Conservation (phyloP, 176 grass and related monocot species). For the Avena insularis region DNA sequence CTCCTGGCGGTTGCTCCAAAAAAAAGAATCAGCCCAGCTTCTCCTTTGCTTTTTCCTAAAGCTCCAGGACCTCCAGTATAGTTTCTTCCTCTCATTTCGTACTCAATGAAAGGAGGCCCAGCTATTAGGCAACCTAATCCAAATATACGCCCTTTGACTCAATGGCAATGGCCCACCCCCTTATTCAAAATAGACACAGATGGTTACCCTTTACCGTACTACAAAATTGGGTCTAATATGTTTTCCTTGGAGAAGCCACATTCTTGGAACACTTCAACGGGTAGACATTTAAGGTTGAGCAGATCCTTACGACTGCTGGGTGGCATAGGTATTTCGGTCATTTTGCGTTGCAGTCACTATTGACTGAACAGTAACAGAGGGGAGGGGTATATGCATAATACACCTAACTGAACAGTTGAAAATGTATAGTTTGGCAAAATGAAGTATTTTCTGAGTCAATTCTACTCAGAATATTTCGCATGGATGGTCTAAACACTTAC, state of each 20-base stretch:
- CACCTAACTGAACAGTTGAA: neutral
- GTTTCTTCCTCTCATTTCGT: neutral
- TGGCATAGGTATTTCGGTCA: too few relatives aligned
- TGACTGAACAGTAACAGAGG: neutral
- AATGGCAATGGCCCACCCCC: neutral
- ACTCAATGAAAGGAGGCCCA: neutral
- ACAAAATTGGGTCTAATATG: conserved; percentile 11
- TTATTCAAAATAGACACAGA: neutral
- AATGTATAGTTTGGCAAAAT: neutral
- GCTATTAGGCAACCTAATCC: neutral
- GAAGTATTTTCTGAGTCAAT: neutral
- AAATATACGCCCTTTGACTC: neutral
- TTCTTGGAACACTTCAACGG: too few relatives aligned
- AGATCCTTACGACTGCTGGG: too few relatives aligned
- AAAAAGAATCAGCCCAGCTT: too few relatives aligned
- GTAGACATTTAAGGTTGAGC: neutral
- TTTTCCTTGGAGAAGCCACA: too few relatives aligned
- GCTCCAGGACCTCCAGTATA: too few relatives aligned
- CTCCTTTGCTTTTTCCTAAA: too few relatives aligned
- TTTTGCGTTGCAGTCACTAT: neutral
- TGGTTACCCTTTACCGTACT: neutral
- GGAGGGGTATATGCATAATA: neutral
- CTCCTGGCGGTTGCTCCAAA: too few relatives aligned
- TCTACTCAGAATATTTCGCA: conserved; percentile 2
- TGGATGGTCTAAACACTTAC: neutral